phyloP scores from a whole-genome alignment of 345 rosid species.

The Melaleuca quinquenervia region DNA sequence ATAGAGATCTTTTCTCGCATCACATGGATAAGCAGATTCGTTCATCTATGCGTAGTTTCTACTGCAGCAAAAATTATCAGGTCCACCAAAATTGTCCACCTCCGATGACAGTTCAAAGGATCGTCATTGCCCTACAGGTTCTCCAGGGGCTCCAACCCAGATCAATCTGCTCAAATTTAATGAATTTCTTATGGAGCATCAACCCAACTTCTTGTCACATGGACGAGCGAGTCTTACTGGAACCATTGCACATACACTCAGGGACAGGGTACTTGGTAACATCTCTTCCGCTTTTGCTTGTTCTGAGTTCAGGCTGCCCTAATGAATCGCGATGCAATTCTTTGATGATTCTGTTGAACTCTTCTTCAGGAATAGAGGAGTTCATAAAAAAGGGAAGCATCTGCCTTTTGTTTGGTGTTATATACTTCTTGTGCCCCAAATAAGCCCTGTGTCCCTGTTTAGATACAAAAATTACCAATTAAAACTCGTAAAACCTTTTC shows the following conservation, averaged over 20 bases:
- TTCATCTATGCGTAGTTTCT: background rate
- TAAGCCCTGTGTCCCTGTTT: slow-evolving; percentile 45
- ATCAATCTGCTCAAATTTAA: background rate
- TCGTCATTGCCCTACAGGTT: slow-evolving; percentile 2
- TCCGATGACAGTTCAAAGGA: background rate
- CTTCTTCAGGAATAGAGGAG: slow-evolving; percentile 51
- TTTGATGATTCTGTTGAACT: slow-evolving; percentile 57
- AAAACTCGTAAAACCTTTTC: background rate
- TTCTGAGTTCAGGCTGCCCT: slow-evolving; percentile 76
- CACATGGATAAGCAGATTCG: background rate
- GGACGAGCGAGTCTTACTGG: background rate
- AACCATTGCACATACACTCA: slow-evolving; percentile 71
- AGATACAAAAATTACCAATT: background rate
- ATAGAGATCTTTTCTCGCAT: background rate
- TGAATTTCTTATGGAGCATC: background rate
- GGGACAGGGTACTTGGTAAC: slow-evolving; percentile 84
- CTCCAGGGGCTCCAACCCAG: slow-evolving; percentile 6
- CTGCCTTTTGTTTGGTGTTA: slow-evolving; percentile 88
- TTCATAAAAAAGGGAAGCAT: slow-evolving; percentile 80
- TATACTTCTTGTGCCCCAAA: slow-evolving; percentile 40
- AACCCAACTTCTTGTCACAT: background rate
- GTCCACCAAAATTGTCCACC: background rate
- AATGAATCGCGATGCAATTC: slow-evolving; percentile 66
- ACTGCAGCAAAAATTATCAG: background rate
- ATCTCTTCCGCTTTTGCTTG: slow-evolving; percentile 69